Conservation (phyloP, 495 filamentous ascomycete genomes). For the Evansstolkia leycettana region DNA sequence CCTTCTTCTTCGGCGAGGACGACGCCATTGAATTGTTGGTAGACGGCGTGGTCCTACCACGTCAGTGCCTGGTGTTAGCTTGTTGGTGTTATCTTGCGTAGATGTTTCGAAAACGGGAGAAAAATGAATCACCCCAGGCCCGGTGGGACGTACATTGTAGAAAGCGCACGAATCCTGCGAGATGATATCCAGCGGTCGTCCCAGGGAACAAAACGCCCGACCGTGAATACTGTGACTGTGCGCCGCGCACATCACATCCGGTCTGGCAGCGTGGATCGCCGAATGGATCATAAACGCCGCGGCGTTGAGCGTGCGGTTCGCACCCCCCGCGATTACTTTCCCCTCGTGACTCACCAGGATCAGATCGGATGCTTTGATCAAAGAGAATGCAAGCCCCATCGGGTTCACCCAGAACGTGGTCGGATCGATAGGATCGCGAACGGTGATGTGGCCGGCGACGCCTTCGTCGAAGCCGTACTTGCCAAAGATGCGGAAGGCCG, state of each 20-base stretch:
- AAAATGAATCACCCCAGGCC: constrained; percentile 1
- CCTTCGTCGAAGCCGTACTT: constrained; percentile 56
- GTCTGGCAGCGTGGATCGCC: constrained; percentile 55
- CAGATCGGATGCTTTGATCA: constrained; percentile 58
- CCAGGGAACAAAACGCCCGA: constrained; percentile 53
- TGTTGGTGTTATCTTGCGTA: constrained; percentile 9
- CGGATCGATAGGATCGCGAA: constrained; percentile 57
- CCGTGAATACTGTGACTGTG: constrained; percentile 66
- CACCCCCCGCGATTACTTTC: constrained; percentile 55
- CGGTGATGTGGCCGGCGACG: constrained; percentile 48
- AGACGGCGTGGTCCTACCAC: constrained; percentile 52
- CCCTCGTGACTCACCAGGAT: constrained; percentile 57
- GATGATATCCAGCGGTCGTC: constrained; percentile 56
- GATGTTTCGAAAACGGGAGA: neutral
- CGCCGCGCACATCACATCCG: constrained; percentile 60
- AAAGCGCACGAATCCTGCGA: constrained; percentile 63
- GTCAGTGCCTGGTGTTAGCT: no score
- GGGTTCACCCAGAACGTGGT: constrained; percentile 72
- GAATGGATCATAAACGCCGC: constrained; percentile 60
- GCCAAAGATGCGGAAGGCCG: constrained; percentile 59
- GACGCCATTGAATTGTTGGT: constrained; percentile 56
- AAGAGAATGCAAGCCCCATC: constrained; percentile 57
- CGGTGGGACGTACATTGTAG: no score
- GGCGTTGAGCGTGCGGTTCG: constrained; percentile 48
- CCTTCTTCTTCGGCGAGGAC: constrained; percentile 64